A percentile compares a stretch with the other conserved stretches of the same genome.
Evolutionary conservation across 176 grass and related monocot genomes (phyloP).

Genomic region (Musa beccarii): DNA sequence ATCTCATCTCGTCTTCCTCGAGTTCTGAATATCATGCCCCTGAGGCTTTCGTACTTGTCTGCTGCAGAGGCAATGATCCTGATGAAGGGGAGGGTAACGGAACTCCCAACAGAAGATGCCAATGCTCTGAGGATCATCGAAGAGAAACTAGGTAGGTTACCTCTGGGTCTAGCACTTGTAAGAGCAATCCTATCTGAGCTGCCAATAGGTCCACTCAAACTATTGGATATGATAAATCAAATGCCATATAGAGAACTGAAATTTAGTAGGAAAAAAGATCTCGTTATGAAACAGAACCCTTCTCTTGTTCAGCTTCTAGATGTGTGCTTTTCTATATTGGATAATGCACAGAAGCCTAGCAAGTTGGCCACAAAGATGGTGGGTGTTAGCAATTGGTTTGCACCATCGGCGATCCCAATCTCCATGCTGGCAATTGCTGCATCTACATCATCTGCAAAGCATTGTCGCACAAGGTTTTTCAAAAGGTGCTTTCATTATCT

Average conservation of each 20-base stretch:
- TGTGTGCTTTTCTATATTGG: conserved; percentile 33
- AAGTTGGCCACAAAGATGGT: conserved; percentile 23
- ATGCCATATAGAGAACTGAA: conserved; percentile 21
- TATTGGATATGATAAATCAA: conserved; percentile 20
- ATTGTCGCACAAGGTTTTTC: conserved; percentile 7
- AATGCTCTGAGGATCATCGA: conserved; percentile 16
- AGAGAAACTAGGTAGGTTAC: conserved; percentile 20
- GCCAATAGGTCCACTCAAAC: conserved; percentile 9
- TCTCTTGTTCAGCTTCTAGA: conserved; percentile 39
- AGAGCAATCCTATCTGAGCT: conserved; percentile 29
- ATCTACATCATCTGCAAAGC: background rate
- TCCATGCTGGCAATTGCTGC: conserved; percentile 19
- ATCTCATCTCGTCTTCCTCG: conserved; percentile 33
- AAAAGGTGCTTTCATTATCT: conserved; percentile 3
- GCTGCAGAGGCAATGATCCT: conserved; percentile 26
- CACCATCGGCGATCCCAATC: conserved; percentile 33
- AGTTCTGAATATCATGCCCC: conserved; percentile 20
- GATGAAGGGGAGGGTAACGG: conserved; percentile 30
- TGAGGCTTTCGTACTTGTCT: conserved; percentile 25
- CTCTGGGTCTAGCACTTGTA: conserved; percentile 39
- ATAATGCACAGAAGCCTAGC: conserved; percentile 8
- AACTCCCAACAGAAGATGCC: conserved; percentile 7
- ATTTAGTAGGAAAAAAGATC: conserved; percentile 18
- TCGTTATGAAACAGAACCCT: conserved; percentile 20
- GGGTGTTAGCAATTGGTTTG: conserved; percentile 37